Percentiles rank a stretch among this genome's conserved stretches.
Evolutionary conservation across 192 early-diverging fungal species (phyloP).

Genomic region (Linnemannia elongata): DNA sequence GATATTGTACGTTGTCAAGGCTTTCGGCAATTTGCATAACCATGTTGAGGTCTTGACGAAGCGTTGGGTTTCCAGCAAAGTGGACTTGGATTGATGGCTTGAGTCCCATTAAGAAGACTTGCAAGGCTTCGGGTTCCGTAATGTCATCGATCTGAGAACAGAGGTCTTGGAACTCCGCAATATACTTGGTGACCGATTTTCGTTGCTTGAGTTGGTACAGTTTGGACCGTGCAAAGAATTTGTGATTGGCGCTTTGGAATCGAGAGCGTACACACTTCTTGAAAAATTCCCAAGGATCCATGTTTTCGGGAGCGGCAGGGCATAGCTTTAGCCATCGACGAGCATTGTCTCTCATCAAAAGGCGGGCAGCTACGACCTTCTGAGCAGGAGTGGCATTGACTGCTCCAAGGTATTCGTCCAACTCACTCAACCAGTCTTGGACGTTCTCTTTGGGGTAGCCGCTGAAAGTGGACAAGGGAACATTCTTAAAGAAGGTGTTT

Average conservation of each 20-base stretch:
- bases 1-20: neutral
- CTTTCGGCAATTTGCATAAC: neutral
- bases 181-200: neutral
- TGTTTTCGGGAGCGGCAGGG: too few species aligned
- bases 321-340: too few species aligned
- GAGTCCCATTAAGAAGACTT: neutral
- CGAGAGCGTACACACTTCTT: neutral
- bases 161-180: neutral
- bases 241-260: neutral
- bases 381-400: too few species aligned
- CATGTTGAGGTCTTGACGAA: neutral
- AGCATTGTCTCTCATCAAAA: neutral
- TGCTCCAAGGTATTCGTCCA: too few species aligned
- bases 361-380: neutral
- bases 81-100: neutral
- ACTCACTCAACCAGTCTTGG: too few species aligned
- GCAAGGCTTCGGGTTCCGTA: neutral
- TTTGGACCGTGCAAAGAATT: neutral
- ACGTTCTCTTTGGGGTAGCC: too few species aligned
- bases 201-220: neutral
- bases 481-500: too few species aligned
- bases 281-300: too few species aligned
- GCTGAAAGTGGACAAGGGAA: too few species aligned
- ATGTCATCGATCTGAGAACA: neutral
- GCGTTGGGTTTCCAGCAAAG: conserved; percentile 5